Percentiles rank a stretch among this genome's conserved stretches.
These are phyloP conservation scores for Spathaspora hagerdaliae DNA, from an alignment of 805 yeast genomes.

Conservation along the genomic window DNA sequence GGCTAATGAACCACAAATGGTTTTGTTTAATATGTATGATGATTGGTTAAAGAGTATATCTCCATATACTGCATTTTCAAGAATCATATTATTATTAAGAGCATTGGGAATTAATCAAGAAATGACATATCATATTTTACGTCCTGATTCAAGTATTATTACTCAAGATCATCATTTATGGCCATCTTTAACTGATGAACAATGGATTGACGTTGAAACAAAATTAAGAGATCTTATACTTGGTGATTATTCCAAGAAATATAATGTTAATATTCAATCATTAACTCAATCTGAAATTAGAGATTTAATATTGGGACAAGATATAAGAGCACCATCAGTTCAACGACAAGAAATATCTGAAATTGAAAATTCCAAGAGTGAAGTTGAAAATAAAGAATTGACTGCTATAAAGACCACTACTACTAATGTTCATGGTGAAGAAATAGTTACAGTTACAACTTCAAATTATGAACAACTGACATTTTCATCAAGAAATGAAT, in stretches of 20 bases:
- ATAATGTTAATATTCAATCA: slow-evolving; percentile 80
- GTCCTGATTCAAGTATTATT: slow-evolving; percentile 67
- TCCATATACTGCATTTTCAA: slow-evolving; percentile 89
- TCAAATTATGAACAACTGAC: slow-evolving; percentile 80
- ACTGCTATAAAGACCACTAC: slow-evolving; percentile 81
- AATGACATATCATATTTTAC: slow-evolving; percentile 65
- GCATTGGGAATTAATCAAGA: slow-evolving; percentile 78
- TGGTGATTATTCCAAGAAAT: slow-evolving; percentile 78
- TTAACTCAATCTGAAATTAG: slow-evolving; percentile 91
- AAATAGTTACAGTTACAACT: slow-evolving; percentile 90
- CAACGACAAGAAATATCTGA: slow-evolving; percentile 82
- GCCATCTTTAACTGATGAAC: slow-evolving; percentile 87
- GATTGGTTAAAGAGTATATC: slow-evolving; percentile 87
- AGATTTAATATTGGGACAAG: slow-evolving; percentile 92
- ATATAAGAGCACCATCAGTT: slow-evolving; percentile 83
- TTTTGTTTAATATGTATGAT: slow-evolving; percentile 83
- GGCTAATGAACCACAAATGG: slow-evolving; percentile 93
- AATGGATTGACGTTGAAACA: slow-evolving; percentile 88
- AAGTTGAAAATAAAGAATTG: slow-evolving; percentile 47
- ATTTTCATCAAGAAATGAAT: slow-evolving; percentile 80
- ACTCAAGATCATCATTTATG: slow-evolving; percentile 83
- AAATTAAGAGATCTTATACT: slow-evolving; percentile 85
- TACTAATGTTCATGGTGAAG: slow-evolving; percentile 92
- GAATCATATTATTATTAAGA: slow-evolving; percentile 77
- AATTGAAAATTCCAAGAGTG: slow-evolving; percentile 48